Base-by-base conservation (phyloP, 345 rosid genomes). In the Gossypium australe region DNA sequence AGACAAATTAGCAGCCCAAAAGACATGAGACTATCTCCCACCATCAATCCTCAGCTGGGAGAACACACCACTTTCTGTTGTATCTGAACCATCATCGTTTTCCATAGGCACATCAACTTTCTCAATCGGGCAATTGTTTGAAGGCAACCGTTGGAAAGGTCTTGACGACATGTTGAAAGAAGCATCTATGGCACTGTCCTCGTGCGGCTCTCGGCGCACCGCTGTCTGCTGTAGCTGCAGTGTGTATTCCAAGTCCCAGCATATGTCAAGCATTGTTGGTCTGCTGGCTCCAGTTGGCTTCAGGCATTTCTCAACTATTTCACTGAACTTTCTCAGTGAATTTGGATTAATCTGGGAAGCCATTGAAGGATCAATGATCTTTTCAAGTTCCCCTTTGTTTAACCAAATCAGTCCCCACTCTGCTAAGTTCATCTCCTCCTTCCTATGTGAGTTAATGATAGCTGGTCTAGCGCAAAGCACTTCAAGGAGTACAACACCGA, bases 251-350 rank as follows among this genome's bases (percentile, higher is more conserved):
- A 85, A 79, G 78, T 87, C 90, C 90, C 94, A 90, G 24, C 81
- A 64, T 74, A 89, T 90, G 67, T 88, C 90, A 4, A 48, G 79
- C 94, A 93, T 93, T 2, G 73, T 59, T 27, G 94, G 90, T 73
- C 94, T 85, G 70, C 82, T 81, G 2, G 70, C 70, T 0, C 86
- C 85, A 25, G 79, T 71, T 29, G 87, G 92, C 24, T 67, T 80
- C 85, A 90, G 74, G 82, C 97, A 93, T 66, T 86, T 88, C 83
- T 86, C 87, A 0, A 80, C 85, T 2, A 81, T 81, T 45, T 87
- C 90, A 11, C 69, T 59, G 49, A 87, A 90, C 70, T 87, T 92
- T 63, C 80, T 84, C 53, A 81, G 64, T 17, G 89, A 86, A 29
- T 81, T 82, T 16, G 80, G 76, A 58, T 66, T 81, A 59, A 88